These are phyloP conservation scores for Leptomonas pyrrhocoris DNA, from an alignment of 208 protist genomes.

Conservation along the genomic window DNA sequence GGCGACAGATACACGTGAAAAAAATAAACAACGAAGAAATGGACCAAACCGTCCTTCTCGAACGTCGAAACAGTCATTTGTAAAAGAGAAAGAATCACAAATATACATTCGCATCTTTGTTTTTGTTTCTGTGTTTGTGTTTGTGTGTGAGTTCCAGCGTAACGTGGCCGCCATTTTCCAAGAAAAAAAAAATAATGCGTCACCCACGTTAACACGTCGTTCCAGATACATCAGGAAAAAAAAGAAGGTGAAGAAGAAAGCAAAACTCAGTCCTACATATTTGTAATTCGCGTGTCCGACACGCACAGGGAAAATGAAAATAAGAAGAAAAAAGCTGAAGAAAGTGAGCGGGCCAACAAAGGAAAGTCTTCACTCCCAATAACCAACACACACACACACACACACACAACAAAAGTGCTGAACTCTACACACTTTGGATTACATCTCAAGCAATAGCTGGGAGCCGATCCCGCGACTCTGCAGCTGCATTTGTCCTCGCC, in stretches of 20 bases:
- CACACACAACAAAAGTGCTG: background rate
- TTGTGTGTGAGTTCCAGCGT: no score
- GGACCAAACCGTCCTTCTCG: no score
- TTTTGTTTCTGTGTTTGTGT: no score
- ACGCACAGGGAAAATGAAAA: constrained; percentile 3
- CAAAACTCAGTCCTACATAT: constrained; percentile 11
- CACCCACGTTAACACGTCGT: background rate
- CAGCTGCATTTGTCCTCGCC: constrained; percentile 6
- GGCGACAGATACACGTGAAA: no score
- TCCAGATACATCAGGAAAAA: constrained; percentile 1
- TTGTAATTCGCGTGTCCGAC: background rate
- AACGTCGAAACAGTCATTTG: no score
- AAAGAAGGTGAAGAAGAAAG: constrained; percentile 6
- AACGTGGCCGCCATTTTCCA: no score
- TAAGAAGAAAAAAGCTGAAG: background rate
- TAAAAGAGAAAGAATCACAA: no score
- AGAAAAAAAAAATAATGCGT: constrained; percentile 7
- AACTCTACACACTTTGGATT: background rate
- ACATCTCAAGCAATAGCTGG: constrained; percentile 15
- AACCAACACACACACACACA: constrained; percentile 6
- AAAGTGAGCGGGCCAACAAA: background rate
- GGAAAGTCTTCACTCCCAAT: background rate
- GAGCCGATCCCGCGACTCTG: constrained; percentile 6
- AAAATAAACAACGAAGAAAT: no score
- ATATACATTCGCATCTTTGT: no score